Evolutionary conservation across 305 asterid species (phyloP), one percentile per base, ranked within the genome.

Genomic region (Solanum aculeatissimum): DNA sequence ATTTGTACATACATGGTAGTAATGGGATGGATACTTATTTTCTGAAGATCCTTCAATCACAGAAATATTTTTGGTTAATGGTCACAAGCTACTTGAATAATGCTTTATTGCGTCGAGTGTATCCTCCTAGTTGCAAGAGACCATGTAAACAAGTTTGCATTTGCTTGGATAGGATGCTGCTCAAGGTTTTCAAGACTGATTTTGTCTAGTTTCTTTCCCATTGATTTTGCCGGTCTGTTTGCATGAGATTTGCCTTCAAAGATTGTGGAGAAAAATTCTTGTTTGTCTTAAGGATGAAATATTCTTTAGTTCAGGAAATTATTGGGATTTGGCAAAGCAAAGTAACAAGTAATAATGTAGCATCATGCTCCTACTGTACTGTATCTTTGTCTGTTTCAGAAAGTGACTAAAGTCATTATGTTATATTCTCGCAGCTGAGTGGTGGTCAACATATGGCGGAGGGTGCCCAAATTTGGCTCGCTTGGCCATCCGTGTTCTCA

Each of bases 401-500:
- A 60, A 29, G 66, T 78, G 2, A 29, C 19, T 18, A 0, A 49
- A 75, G 62, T 75, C 32, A 78, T 53, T 53, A 53, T 32, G 47
- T 32, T 19, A 19, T 85, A 84, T 80, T 88, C 51, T 83, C 88
- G 84, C 86, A 96, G 99, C 94, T 85, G 98, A 95, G 88, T 96
- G 99, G 99, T 96, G 98, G 99, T 88, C 91, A 40, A 89, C 95
- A 21, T 96, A 93, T 84, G 99, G 98, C 66, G 98, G 98, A 84
- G 93, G 95, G 49, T 94, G 98, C 89, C 97, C 98, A 14, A 95
- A 90, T 89, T 89, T 96, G 92, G 95, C 96, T 85, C 98, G 95
- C 69, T 84, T 96, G 89, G 97, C 98, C 81, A 88, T 86, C 83
- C 97, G 95, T 43, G 90, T 95, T 88, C 98, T 96, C 82, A 94